A percentile compares a stretch with the other conserved stretches of the same genome.
phyloP scores from a whole-genome alignment of 345 rosid species.

The Combretum micranthum region DNA sequence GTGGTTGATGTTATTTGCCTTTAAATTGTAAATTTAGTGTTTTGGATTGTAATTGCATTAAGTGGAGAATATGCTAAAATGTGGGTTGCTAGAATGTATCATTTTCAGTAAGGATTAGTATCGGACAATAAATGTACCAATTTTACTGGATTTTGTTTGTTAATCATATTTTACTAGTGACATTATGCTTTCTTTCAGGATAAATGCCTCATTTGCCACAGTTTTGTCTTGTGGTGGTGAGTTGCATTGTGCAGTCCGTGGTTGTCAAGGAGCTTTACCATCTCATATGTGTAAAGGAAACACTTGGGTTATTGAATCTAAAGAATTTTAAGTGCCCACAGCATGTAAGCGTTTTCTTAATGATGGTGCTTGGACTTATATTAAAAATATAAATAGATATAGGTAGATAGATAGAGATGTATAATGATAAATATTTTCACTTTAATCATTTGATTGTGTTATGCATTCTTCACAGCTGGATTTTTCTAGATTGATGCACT shows the following conservation, averaged over 20 bases:
- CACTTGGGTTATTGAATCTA: constrained; percentile 24
- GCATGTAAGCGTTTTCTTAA: constrained; percentile 42
- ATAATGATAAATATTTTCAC: neutral
- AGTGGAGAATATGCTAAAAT: too few relatives aligned
- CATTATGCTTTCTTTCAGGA: constrained; percentile 30
- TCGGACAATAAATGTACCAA: too few relatives aligned
- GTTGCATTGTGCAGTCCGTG: constrained; percentile 50
- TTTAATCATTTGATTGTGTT: neutral
- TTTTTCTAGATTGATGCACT: neutral
- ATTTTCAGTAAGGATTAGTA: too few relatives aligned
- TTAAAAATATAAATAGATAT: neutral
- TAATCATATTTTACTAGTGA: neutral
- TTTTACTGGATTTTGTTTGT: too few relatives aligned
- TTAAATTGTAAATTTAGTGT: too few relatives aligned
- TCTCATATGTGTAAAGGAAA: constrained; percentile 39
- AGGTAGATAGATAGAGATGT: neutral
- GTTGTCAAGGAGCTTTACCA: constrained; percentile 68
- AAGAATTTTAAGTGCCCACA: constrained; percentile 80
- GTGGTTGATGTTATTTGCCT: too few relatives aligned
- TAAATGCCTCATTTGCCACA: constrained; percentile 59
- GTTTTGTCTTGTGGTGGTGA: constrained; percentile 49
- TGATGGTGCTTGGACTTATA: neutral
- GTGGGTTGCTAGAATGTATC: too few relatives aligned
- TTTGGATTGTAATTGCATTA: too few relatives aligned
- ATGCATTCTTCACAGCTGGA: neutral